A percentile compares a stretch with the other conserved stretches of the same genome.
phyloP scores from a whole-genome alignment of 192 early-diverging fungal genomes.

The Rhizoclosmatium globosum region DNA sequence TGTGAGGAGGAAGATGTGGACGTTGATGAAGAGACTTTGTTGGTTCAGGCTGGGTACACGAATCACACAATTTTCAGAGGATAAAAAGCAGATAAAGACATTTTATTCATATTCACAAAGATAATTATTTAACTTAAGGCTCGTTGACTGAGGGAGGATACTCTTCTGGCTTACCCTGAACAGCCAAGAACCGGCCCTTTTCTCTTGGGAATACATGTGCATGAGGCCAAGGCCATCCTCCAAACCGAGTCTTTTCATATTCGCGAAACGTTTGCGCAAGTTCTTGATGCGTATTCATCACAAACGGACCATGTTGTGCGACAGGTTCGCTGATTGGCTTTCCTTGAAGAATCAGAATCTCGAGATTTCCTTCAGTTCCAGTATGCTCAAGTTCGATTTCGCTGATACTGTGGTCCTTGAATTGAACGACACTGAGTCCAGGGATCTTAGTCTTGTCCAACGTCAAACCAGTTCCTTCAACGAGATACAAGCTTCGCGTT shows the following conservation, averaged over 20 bases:
- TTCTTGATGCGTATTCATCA: slow-evolving; percentile 63
- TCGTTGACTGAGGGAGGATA: slow-evolving; percentile 33
- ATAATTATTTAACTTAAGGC: too few species aligned
- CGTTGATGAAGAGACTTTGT: too few species aligned
- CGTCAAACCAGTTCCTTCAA: slow-evolving; percentile 39
- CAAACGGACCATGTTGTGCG: slow-evolving; percentile 67
- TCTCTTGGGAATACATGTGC: slow-evolving; percentile 23
- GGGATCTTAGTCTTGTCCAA: slow-evolving; percentile 16
- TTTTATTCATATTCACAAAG: too few species aligned
- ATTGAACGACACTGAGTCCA: slow-evolving; percentile 51
- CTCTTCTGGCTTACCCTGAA: slow-evolving; percentile 13
- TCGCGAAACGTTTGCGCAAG: slow-evolving; percentile 43
- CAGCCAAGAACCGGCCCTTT: slow-evolving; percentile 22
- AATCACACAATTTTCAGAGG: too few species aligned
- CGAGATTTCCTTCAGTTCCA: slow-evolving; percentile 49
- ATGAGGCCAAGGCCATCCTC: slow-evolving; percentile 40
- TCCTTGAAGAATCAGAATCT: slow-evolving; percentile 68
- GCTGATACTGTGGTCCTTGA: slow-evolving; percentile 45
- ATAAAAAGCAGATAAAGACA: too few species aligned
- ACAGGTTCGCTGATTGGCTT: slow-evolving; percentile 63
- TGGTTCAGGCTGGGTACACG: too few species aligned
- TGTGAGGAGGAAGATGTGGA: slow-evolving; percentile 2
- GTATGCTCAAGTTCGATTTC: slow-evolving; percentile 47
- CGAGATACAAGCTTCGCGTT: slow-evolving; percentile 31
- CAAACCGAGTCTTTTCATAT: slow-evolving; percentile 39